A percentile compares a stretch with the other conserved stretches of the same genome.
Conservation (phyloP, 2,329 filamentous ascomycete genomes). For the Epichloe glyceriae region DNA sequence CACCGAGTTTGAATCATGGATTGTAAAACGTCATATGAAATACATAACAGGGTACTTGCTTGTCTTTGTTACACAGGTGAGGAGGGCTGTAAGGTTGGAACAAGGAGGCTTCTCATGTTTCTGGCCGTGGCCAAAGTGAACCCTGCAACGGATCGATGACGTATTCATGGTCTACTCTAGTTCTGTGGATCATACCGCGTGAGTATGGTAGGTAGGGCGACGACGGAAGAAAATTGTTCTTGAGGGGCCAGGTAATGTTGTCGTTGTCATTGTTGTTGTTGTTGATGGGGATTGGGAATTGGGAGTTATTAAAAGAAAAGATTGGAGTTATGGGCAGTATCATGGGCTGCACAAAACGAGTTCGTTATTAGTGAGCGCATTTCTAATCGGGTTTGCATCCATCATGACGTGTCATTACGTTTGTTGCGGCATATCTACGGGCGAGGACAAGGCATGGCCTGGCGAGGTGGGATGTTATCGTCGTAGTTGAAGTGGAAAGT, state of each 20-base stretch:
- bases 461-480: no score
- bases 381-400: not conserved
- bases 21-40: not conserved
- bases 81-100: not conserved
- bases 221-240: not conserved
- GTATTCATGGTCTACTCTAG: not conserved
- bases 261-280: no score
- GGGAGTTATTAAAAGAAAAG: not conserved
- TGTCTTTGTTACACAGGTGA: not conserved
- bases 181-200: not conserved
- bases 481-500: not conserved
- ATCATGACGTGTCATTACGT: not conserved
- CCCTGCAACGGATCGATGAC: not conserved
- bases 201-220: not conserved
- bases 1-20: constrained; percentile 24
- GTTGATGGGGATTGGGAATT: not conserved
- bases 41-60: not conserved
- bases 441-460: not conserved
- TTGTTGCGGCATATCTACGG: not conserved
- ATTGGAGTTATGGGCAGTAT: constrained; percentile 1
- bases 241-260: no score
- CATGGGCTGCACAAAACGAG: not conserved
- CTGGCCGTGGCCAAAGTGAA: not conserved
- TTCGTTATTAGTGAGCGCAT: not conserved
- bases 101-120: not conserved